Conservation (phyloP, 2,329 filamentous ascomycete genomes). For the Tothia fuscella region DNA sequence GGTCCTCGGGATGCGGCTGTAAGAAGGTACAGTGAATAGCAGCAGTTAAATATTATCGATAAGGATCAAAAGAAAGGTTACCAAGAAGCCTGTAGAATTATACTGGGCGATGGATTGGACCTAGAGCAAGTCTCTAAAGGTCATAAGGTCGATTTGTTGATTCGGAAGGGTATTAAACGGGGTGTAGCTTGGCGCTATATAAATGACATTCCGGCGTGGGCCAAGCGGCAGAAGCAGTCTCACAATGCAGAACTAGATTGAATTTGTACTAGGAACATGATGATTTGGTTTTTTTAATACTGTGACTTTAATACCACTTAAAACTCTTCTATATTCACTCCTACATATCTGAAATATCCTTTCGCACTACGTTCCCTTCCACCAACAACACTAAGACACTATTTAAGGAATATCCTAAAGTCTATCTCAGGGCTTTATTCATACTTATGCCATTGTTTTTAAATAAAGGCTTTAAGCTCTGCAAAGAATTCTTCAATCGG, state of each 20-base stretch:
- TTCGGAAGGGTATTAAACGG: conserved; percentile 2
- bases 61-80: conserved; percentile 1
- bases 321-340: conserved; percentile 10
- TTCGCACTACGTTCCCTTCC: conserved; percentile 9
- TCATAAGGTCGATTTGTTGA: background rate
- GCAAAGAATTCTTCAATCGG: conserved; percentile 19
- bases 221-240: conserved; percentile 1
- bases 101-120: background rate
- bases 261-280: background rate
- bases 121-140: conserved; percentile 1
- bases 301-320: background rate
- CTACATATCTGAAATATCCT: conserved; percentile 10
- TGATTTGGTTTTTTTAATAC: conserved; percentile 3
- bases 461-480: conserved; percentile 18
- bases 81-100: background rate
- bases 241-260: background rate
- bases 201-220: background rate
- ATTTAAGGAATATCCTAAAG: conserved; percentile 10
- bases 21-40: conserved; percentile 4
- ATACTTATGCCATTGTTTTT: conserved; percentile 15
- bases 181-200: conserved; percentile 2
- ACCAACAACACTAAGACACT: conserved; percentile 11
- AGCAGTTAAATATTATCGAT: conserved; percentile 6
- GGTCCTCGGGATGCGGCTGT: background rate
- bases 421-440: conserved; percentile 9